These are phyloP conservation scores for Cercospora berteroae DNA, from an alignment of 2,329 filamentous ascomycete species.

Conservation along the genomic window DNA sequence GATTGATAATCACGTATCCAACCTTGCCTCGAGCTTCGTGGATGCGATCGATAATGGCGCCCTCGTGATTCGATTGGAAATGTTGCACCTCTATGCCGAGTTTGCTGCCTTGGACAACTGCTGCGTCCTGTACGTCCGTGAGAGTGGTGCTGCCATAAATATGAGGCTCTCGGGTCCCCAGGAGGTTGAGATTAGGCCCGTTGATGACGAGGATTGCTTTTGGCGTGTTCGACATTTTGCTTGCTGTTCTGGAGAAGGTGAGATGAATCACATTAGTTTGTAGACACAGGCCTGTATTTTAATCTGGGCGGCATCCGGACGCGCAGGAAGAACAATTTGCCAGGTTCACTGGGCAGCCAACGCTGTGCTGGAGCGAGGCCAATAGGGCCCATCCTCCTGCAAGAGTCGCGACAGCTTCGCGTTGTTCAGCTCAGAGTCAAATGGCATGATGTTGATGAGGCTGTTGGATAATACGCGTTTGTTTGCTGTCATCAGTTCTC, in stretches of 20 bases:
- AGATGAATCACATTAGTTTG: background rate
- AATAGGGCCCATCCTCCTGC: background rate
- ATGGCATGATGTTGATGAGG: background rate
- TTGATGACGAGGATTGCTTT: slow-evolving; percentile 24
- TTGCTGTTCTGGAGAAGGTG: background rate
- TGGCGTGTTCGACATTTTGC: background rate
- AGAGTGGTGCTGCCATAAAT: slow-evolving; percentile 72
- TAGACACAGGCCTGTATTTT: background rate
- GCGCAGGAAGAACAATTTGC: slow-evolving; percentile 13
- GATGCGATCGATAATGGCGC: slow-evolving; percentile 69
- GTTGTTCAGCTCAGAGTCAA: background rate
- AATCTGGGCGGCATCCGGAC: background rate
- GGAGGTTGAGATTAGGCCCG: slow-evolving; percentile 78
- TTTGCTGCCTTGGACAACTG: slow-evolving; percentile 49
- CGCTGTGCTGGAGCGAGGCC: background rate
- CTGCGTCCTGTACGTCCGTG: slow-evolving; percentile 55
- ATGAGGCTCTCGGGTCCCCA: slow-evolving; percentile 70
- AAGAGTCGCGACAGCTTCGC: background rate
- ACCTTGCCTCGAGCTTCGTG: slow-evolving; percentile 61
- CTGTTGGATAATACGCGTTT: background rate
- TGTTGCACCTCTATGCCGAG: slow-evolving; percentile 54
- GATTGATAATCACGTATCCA: slow-evolving; percentile 72
- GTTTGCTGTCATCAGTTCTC: background rate
- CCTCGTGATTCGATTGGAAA: slow-evolving; percentile 79
- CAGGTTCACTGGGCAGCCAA: background rate